phyloP scores from a whole-genome alignment of 352 stramenopile genomes.

The Halophytophthora polymorphica region DNA sequence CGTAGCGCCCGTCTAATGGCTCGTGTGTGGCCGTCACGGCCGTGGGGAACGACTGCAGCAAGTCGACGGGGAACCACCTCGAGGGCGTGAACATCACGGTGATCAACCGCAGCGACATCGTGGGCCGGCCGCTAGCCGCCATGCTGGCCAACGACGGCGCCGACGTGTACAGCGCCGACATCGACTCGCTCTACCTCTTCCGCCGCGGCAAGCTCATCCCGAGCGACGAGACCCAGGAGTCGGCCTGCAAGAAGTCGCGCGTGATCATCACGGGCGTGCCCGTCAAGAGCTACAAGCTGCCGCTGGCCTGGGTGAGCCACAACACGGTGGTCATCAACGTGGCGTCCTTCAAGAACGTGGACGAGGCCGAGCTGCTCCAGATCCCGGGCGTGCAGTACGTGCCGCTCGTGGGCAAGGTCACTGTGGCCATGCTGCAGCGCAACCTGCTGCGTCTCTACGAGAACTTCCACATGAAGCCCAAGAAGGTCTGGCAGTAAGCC shows the following conservation, averaged over 20 bases:
- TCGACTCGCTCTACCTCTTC: slow-evolving; percentile 95
- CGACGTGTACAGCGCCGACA: slow-evolving; percentile 95
- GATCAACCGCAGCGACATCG: slow-evolving; percentile 97
- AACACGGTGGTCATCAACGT: slow-evolving; percentile 96
- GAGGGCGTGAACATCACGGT: slow-evolving; percentile 91
- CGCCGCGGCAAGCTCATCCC: slow-evolving; percentile 87
- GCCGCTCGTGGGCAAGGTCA: slow-evolving; percentile 96
- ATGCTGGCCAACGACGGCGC: slow-evolving; percentile 96
- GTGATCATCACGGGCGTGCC: slow-evolving; percentile 96
- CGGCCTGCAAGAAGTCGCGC: slow-evolving; percentile 86
- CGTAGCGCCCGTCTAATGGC: too few species aligned
- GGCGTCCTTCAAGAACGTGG: slow-evolving; percentile 94
- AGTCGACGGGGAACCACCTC: slow-evolving; percentile 61
- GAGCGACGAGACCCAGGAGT: slow-evolving; percentile 81
- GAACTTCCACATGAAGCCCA: slow-evolving; percentile 93
- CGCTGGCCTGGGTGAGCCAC: slow-evolving; percentile 88
- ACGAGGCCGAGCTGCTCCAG: slow-evolving; percentile 89
- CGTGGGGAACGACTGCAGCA: too few species aligned
- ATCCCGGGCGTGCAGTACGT: slow-evolving; percentile 93
- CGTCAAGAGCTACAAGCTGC: slow-evolving; percentile 91
- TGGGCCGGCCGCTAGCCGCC: slow-evolving; percentile 92
- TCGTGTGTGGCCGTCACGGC: too few species aligned
- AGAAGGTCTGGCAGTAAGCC: slow-evolving; percentile 80
- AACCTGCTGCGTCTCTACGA: slow-evolving; percentile 96
- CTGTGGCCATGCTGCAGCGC: slow-evolving; percentile 94